A percentile compares a stretch with the other conserved stretches of the same genome.
phyloP scores from a whole-genome alignment of 345 rosid species.

The Linum lewisii region DNA sequence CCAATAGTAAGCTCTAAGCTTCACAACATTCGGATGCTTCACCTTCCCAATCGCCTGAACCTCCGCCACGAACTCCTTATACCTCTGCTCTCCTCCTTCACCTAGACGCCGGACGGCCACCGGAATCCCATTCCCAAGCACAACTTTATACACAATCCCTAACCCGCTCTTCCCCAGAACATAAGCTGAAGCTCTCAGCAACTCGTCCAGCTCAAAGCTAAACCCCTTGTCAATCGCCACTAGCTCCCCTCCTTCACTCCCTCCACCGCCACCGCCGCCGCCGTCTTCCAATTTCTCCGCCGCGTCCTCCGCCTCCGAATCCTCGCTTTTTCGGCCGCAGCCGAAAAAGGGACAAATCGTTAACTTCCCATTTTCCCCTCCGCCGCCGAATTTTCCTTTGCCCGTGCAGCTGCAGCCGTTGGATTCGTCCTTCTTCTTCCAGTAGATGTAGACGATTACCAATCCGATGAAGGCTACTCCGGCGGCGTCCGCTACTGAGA shows the following conservation, averaged over 20 bases:
- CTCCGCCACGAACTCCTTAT: constrained; percentile 80
- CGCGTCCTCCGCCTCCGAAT: constrained; percentile 56
- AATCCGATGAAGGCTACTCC: constrained; percentile 76
- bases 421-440: constrained; percentile 77
- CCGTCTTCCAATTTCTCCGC: constrained; percentile 11
- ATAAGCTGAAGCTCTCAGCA: constrained; percentile 90
- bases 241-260: constrained; percentile 58
- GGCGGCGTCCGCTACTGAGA: constrained; percentile 71
- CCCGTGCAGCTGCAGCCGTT: constrained; percentile 79
- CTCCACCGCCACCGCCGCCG: constrained; percentile 15
- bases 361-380: constrained; percentile 17
- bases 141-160: constrained; percentile 95
- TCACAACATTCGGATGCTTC: constrained; percentile 92
- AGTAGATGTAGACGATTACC: constrained; percentile 60
- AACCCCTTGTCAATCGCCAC: constrained; percentile 94
- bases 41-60: constrained; percentile 84
- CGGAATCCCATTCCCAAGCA: constrained; percentile 86
- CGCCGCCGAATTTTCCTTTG: constrained; percentile 43
- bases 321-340: constrained; percentile 23
- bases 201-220: constrained; percentile 81
- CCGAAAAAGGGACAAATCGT: constrained; percentile 20
- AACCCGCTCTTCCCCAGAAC: constrained; percentile 95
- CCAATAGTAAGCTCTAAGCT: constrained; percentile 94
- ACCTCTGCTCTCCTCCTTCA: constrained; percentile 92
- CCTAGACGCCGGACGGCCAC: constrained; percentile 93